A percentile compares a stretch with the other conserved stretches of the same genome.
Evolutionary conservation across 2,329 filamentous ascomycete species (phyloP).

Genomic region (Neopestalotiopsis rosae): DNA sequence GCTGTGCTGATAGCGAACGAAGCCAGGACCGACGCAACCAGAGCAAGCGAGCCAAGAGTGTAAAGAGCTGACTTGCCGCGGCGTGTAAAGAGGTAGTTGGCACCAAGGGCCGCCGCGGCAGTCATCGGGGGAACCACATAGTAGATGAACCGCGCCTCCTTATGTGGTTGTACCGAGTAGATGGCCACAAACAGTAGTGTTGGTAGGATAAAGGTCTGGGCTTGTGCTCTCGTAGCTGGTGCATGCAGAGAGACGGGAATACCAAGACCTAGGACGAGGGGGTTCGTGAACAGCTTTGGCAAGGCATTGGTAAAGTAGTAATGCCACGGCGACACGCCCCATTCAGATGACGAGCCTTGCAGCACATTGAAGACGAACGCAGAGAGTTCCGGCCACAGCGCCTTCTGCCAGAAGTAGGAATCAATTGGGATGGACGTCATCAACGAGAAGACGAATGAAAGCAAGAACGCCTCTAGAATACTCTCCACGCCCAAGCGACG

Average conservation of each 20-base stretch:
- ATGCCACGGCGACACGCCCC: constrained; percentile 86
- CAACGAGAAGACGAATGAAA: constrained; percentile 71
- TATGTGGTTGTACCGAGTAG: constrained; percentile 91
- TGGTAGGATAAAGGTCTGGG: constrained; percentile 64
- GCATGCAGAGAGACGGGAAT: constrained; percentile 57
- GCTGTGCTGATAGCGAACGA: constrained; percentile 66
- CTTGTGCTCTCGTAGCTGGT: constrained; percentile 48
- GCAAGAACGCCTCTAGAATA: constrained; percentile 70
- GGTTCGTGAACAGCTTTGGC: constrained; percentile 85
- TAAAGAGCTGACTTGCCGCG: constrained; percentile 66
- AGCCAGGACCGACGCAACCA: constrained; percentile 65
- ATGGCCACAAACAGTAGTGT: constrained; percentile 74
- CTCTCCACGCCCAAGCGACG: constrained; percentile 27
- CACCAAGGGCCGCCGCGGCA: constrained; percentile 74
- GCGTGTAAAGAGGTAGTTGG: constrained; percentile 72
- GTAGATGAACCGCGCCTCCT: constrained; percentile 94
- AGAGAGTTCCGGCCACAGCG: constrained; percentile 87
- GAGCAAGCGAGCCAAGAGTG: constrained; percentile 54
- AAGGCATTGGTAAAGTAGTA: constrained; percentile 86
- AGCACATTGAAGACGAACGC: constrained; percentile 93
- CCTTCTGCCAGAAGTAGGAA: constrained; percentile 91
- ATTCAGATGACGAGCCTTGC: constrained; percentile 79
- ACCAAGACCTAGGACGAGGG: constrained; percentile 64
- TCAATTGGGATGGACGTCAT: constrained; percentile 76
- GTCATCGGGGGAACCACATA: constrained; percentile 85